phyloP scores from a whole-genome alignment of 2,329 filamentous ascomycete genomes.

The Teratosphaeria gauchensis region DNA sequence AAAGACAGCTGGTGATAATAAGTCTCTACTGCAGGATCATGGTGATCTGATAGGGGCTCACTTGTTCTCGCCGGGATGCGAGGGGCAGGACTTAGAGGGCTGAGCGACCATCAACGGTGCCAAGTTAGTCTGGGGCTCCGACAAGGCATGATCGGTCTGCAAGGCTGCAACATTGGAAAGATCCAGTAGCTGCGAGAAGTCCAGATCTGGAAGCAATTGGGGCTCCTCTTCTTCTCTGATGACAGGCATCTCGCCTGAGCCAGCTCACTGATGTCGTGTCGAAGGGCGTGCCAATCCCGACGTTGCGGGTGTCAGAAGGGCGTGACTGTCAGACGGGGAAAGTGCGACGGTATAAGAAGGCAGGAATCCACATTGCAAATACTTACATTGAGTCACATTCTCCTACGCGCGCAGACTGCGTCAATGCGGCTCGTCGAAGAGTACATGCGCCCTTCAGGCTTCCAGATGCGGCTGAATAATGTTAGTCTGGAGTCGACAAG shows the following conservation, averaged over 20 bases:
- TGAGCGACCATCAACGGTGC: background rate
- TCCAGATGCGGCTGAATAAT: background rate
- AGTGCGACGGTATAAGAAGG: background rate
- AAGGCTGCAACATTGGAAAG: background rate
- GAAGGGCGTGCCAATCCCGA: constrained; percentile 7
- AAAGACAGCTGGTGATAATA: constrained; percentile 8
- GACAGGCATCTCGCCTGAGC: constrained; percentile 5
- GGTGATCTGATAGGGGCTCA: background rate
- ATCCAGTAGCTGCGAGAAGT: constrained; percentile 6
- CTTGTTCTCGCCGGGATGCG: constrained; percentile 4
- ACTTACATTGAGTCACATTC: background rate
- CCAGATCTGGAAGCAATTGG: background rate
- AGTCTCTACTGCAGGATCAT: background rate
- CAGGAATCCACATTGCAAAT: background rate
- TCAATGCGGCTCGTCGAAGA: background rate
- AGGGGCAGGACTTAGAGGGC: constrained; percentile 6
- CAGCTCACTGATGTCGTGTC: constrained; percentile 3
- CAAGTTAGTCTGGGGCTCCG: background rate
- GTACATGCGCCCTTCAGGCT: constrained; percentile 1
- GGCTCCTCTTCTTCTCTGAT: constrained; percentile 9
- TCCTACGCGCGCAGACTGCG: background rate
- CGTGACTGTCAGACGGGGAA: background rate
- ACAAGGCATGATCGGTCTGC: background rate
- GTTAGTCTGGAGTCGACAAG: background rate
- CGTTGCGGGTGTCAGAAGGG: constrained; percentile 5